Conservation (phyloP, 768 basidiomycete genomes). For the Leccinum arenicola region DNA sequence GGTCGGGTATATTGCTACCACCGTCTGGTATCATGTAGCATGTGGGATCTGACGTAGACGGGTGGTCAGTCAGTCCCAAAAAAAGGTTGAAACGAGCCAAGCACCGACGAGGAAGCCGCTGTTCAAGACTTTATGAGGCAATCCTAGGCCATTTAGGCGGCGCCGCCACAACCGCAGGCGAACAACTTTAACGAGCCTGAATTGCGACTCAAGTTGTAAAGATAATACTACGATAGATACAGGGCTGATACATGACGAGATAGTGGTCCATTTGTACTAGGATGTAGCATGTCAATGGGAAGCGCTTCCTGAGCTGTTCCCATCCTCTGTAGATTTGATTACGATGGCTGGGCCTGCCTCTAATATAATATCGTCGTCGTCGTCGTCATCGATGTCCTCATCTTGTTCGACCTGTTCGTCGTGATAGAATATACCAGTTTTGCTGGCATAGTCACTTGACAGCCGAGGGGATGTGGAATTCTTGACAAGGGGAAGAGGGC, state of each 20-base stretch:
- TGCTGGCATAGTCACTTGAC: conserved; percentile 33
- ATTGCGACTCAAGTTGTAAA: neutral
- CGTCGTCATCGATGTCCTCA: conserved; percentile 61
- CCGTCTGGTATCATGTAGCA: conserved; percentile 32
- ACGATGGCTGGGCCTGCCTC: conserved; percentile 68
- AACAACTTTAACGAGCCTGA: neutral
- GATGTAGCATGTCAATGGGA: conserved; percentile 13
- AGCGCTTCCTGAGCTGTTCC: conserved; percentile 24
- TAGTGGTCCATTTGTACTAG: conserved; percentile 6
- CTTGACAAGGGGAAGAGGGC: conserved; percentile 44
- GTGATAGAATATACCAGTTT: conserved; percentile 38
- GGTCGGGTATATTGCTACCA: conserved; percentile 6
- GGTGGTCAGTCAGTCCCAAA: neutral
- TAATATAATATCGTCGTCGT: conserved; percentile 62
- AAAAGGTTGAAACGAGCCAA: neutral
- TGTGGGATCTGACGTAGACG: conserved; percentile 10
- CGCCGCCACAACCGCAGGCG: conserved; percentile 6
- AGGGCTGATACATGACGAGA: conserved; percentile 19
- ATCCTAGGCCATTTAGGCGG: neutral
- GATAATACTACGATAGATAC: neutral
- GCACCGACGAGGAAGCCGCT: conserved; percentile 1
- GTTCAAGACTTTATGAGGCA: neutral
- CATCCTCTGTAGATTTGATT: conserved; percentile 34
- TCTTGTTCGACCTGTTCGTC: conserved; percentile 51
- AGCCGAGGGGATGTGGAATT: conserved; percentile 38